These are phyloP conservation scores for Tephrocybe rancida DNA, from an alignment of 768 basidiomycete genomes.

Conservation along the genomic window DNA sequence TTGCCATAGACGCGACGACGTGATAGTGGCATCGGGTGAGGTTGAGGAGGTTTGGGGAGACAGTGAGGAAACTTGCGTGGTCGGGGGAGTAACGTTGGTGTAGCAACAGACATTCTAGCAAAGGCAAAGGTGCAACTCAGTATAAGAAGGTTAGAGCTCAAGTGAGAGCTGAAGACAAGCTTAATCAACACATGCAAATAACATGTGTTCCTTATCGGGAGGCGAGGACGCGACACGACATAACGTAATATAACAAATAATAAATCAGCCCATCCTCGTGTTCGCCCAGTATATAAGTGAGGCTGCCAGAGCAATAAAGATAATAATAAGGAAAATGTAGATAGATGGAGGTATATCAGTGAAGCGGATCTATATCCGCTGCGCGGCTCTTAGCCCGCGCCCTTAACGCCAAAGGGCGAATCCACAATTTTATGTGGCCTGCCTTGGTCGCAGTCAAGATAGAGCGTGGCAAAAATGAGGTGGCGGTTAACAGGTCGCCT, in stretches of 20 bases:
- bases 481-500: conserved; percentile 70
- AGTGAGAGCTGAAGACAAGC: no score
- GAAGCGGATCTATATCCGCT: conserved; percentile 17
- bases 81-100: conserved; percentile 75
- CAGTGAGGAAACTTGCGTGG: conserved; percentile 64
- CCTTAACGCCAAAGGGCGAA: conserved; percentile 64
- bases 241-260: neutral
- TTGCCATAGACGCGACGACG: conserved; percentile 53
- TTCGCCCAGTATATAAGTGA: neutral
- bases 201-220: no score
- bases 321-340: neutral
- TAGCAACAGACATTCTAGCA: conserved; percentile 45
- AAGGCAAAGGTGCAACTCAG: neutral
- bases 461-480: conserved; percentile 78
- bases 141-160: neutral
- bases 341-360: neutral
- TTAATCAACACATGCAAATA: no score
- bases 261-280: neutral
- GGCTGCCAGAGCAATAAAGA: conserved; percentile 3
- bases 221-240: no score
- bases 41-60: conserved; percentile 65
- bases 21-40: conserved; percentile 63
- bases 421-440: conserved; percentile 85
- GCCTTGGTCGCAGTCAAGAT: conserved; percentile 78
- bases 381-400: conserved; percentile 26